These are phyloP conservation scores for Coemansia sp. DNA, from an alignment of 192 early-diverging fungal genomes.

Conservation along the genomic window DNA sequence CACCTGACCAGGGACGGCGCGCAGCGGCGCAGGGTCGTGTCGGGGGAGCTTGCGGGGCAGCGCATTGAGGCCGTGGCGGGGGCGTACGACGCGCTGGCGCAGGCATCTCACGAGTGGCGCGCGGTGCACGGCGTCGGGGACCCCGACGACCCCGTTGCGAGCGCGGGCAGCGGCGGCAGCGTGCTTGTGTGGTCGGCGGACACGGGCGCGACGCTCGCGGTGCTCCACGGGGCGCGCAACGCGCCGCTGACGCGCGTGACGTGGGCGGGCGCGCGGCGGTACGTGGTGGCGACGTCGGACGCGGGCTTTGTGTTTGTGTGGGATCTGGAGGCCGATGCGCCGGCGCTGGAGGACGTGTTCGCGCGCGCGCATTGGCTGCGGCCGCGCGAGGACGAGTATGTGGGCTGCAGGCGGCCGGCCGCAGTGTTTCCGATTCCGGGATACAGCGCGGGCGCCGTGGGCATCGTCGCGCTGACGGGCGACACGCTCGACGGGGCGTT, in stretches of 20 bases:
- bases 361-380: constrained; percentile 1
- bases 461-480: constrained; percentile 29
- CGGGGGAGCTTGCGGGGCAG: not conserved
- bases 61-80: constrained; percentile 21
- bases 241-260: constrained; percentile 18
- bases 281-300: constrained; percentile 16
- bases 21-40: not conserved
- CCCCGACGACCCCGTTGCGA: constrained; percentile 12
- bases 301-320: constrained; percentile 20
- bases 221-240: not conserved
- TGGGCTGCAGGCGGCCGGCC: not conserved
- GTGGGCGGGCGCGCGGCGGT: constrained; percentile 28
- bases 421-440: not conserved
- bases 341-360: not conserved
- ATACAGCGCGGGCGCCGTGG: not conserved
- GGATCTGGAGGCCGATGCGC: constrained; percentile 8
- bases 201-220: not conserved
- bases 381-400: constrained; percentile 7
- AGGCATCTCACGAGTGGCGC: constrained; percentile 16
- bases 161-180: constrained; percentile 12
- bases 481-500: constrained; percentile 26
- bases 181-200: constrained; percentile 31
- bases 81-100: constrained; percentile 19
- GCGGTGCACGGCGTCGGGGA: not conserved
- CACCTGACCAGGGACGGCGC: constrained; percentile 17